Evolutionary conservation across 2,329 filamentous ascomycete species (phyloP).

Genomic region (Endothia cerciana): DNA sequence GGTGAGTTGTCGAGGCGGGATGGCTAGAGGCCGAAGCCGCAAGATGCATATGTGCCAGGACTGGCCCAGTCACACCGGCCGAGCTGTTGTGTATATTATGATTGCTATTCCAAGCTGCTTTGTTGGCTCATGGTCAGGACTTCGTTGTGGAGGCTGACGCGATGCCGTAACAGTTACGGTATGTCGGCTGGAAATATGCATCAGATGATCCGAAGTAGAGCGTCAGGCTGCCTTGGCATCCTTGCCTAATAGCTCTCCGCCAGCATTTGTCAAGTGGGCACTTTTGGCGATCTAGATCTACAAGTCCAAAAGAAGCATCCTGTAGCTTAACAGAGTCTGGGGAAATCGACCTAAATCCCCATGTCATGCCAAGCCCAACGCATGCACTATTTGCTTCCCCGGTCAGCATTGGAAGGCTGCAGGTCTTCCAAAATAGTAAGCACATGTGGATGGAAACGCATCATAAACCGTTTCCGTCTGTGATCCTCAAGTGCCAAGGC

Average conservation of each 20-base stretch:
- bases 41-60: background rate
- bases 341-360: background rate
- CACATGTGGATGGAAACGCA: background rate
- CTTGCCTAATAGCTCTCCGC: constrained; percentile 1
- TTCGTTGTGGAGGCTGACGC: background rate
- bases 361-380: background rate
- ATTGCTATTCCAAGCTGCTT: background rate
- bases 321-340: background rate
- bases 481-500: background rate
- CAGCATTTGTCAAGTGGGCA: background rate
- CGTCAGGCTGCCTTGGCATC: background rate
- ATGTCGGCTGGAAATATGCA: too few species aligned
- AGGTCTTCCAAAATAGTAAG: background rate
- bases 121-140: background rate
- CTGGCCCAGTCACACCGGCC: background rate
- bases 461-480: background rate
- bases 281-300: background rate
- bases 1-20: background rate
- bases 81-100: background rate
- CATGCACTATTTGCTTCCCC: background rate
- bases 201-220: background rate
- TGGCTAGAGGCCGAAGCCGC: background rate
- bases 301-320: too few species aligned
- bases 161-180: background rate
- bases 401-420: background rate